Evolutionary conservation across 768 basidiomycete species (phyloP), one percentile per base, ranked within the genome.

Genomic region (Mrakia gelida): DNA sequence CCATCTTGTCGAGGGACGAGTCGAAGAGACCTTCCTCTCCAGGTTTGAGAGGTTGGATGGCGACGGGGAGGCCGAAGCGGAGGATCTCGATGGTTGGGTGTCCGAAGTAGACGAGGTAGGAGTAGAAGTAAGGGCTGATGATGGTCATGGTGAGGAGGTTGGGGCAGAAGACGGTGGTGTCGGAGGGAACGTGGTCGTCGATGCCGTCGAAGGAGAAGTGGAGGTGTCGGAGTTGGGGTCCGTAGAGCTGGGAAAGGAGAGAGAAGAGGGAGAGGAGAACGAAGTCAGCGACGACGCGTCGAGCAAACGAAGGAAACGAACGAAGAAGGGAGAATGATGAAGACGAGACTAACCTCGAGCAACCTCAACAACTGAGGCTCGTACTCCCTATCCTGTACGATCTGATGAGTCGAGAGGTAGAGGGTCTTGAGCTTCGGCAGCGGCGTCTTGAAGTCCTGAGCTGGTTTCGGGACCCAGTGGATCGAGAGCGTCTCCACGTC

Each of bases 181-280:
- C 67, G 34, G 67, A 70, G 34, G 67, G 67, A 15, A 70, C 41
- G 67, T 70, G 67, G 67, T 70, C 67, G 67, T 70, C 67, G 38
- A 70, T 70, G 2, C 67, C 67, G 11, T 23, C 41, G 38, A 70
- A 70, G 26, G 34, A 18, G 38, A 70, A 70, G 67, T 70, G 67
- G 21, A 70, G 67, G 34, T 70, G 67, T 38, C 26, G 6, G 5
- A 70, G 67, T 41, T 70, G 67, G 23, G 67, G 67, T 9, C 67
- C 67, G 38, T 70, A 70, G 23, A 41, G 34, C 67, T 70, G 67
- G 8, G 23, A 18, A 8, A 7, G 41, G 23, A 6, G 26, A 45
- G 9, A 9, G 38, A n/a, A 21, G 13, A n/a, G 41, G 26, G 26
- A 18, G 26, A 18, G 26, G 41, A n/a, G 41, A n/a, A 8, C 21